phyloP scores from a whole-genome alignment of 306 rosid species.

The Myrica gale region DNA sequence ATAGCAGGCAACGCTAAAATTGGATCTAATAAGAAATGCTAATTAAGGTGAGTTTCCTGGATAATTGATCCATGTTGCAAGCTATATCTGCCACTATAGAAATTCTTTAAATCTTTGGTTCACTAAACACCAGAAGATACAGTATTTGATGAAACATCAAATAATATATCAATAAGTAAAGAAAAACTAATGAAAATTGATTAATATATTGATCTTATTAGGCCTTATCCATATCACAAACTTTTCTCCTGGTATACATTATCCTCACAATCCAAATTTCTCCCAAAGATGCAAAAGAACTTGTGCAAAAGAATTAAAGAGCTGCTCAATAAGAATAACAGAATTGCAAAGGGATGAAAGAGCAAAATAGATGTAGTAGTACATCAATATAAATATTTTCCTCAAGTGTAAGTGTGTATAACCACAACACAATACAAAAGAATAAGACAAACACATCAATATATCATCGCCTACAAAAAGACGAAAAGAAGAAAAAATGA shows the following conservation, averaged over 20 bases:
- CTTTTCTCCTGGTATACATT: background rate
- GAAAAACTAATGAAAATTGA: background rate
- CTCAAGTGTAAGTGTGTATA: background rate
- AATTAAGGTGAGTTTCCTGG: no score
- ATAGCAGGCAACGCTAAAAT: background rate
- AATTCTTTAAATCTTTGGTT: background rate
- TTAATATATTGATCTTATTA: background rate
- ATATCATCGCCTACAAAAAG: background rate
- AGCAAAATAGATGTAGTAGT: no score
- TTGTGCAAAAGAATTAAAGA: background rate
- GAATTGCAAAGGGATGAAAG: background rate
- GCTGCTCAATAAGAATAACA: background rate
- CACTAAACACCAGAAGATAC: background rate
- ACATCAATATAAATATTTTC: no score
- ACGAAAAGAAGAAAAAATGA: background rate
- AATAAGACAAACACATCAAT: background rate
- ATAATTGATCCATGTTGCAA: background rate
- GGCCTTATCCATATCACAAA: slow-evolving; percentile 5
- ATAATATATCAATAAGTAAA: background rate
- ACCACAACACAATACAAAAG: background rate
- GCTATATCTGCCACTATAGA: background rate
- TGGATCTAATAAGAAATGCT: background rate
- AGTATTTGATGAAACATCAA: background rate
- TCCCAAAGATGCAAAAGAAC: background rate
- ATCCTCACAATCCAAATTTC: background rate